Evolutionary conservation across 352 stramenopile genomes (phyloP), one percentile per base, ranked within the genome.

Genomic region (Pythium volutum): DNA sequence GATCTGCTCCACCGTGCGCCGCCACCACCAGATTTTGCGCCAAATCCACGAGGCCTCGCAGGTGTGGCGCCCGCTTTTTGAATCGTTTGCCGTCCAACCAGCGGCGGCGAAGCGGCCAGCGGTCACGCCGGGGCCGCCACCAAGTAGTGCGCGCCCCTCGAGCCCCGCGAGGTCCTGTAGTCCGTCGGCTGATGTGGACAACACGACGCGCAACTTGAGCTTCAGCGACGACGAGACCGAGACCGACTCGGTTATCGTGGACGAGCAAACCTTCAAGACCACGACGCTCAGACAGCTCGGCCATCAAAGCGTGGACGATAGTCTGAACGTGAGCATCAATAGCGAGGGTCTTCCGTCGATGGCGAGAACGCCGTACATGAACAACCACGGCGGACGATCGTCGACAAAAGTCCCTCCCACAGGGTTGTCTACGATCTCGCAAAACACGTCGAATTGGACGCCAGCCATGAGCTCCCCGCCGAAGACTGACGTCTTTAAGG

Each of bases 11-110:
- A 92, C 76, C 0, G 76, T 91, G 43, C 67, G 83, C 18, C 65
- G 80, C 25, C 83, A 92, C 62, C 80, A 92, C 72, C 81, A 89
- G 64, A 86, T 92, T 36, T 61, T 91, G 52, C 66, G 76, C 12
- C 77, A 90, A 64, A 90, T 91, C 66, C 76, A 90, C 55, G 79
- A 86, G 47, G 71, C 79, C 41, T 83, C 81, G 61, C 77, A 81
- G 62, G 74, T 88, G n/a, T 93, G 83, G 83, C 75, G 71, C 25
- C 81, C 83, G 58, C 79, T 93, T 23, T 93, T 93, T 54, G 79
- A 85, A 49, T 85, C 79, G 33, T 89, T 89, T 58, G 74, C 74
- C 26, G 75, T 75, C 20, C 76, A 81, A 47, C 69, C 74, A 15
- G 64, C 73, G 25, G 75, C 75, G 12, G 34, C 59, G 31, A 54